Conservation (phyloP, 148 eudicot species). For the Cornus florida region DNA sequence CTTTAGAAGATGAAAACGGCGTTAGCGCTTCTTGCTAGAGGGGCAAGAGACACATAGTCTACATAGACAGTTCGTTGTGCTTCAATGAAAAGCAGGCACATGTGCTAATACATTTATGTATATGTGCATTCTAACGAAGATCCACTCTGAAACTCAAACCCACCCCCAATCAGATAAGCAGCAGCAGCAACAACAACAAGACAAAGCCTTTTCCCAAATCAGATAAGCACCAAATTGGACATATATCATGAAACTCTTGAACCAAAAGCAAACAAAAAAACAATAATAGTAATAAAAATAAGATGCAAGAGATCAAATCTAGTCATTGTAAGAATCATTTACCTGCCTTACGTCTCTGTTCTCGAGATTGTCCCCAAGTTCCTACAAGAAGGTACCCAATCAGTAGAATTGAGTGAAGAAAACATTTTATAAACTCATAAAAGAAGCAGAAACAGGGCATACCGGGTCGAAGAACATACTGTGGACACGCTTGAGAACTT, state of each 20-base stretch:
- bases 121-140: not conserved
- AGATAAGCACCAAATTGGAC: not conserved
- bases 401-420: not conserved
- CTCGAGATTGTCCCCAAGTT: conserved; percentile 38
- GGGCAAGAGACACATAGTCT: not conserved
- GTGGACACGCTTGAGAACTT: conserved; percentile 67
- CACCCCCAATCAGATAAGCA: not conserved
- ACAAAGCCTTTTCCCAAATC: no score
- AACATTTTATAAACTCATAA: not conserved
- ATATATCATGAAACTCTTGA: not conserved
- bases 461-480: conserved; percentile 69
- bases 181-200: no score
- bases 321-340: conserved; percentile 1
- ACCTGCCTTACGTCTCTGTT: conserved; percentile 78
- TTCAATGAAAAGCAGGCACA: not conserved
- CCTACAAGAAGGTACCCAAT: conserved; percentile 31
- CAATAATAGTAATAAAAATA: not conserved
- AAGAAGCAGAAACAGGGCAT: conserved; percentile 21
- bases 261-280: not conserved
- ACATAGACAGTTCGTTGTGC: not conserved
- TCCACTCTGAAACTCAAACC: not conserved
- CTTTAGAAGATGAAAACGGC: no score
- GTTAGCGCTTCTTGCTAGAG: no score
- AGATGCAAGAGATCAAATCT: not conserved
- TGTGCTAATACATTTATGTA: not conserved